Evolutionary conservation across 2,329 filamentous ascomycete species (phyloP).

Genomic region (Rugonectria rugulosa): DNA sequence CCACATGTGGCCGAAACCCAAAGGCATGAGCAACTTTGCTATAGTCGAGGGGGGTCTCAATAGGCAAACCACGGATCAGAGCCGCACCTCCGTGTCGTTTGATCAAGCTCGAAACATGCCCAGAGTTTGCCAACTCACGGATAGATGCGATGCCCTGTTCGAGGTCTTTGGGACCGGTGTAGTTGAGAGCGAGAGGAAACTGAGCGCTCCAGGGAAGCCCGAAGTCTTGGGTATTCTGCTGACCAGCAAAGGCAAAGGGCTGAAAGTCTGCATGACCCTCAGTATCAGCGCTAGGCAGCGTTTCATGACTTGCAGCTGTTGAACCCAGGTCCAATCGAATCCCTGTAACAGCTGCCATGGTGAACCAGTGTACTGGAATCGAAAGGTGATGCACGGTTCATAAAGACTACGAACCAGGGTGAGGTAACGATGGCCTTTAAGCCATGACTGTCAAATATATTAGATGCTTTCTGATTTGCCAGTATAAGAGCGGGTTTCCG

Average conservation of each 20-base stretch:
- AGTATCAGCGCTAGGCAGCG: too few species aligned
- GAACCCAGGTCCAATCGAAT: too few species aligned
- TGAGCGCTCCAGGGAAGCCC: constrained; percentile 31
- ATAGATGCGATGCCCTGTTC: neutral
- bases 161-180: constrained; percentile 16
- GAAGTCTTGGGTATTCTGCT: constrained; percentile 31
- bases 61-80: constrained; percentile 43
- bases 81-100: constrained; percentile 44
- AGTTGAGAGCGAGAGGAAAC: constrained; percentile 35
- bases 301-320: too few species aligned
- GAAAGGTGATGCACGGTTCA: too few species aligned
- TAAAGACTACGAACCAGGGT: too few species aligned
- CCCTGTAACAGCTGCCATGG: too few species aligned
- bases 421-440: too few species aligned
- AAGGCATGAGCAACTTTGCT: constrained; percentile 46
- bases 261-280: too few species aligned
- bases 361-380: too few species aligned
- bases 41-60: constrained; percentile 43
- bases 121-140: constrained; percentile 25
- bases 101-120: constrained; percentile 35
- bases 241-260: constrained; percentile 36
- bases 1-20: constrained; percentile 43
- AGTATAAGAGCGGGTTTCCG: too few species aligned
- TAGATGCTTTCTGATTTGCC: too few species aligned
- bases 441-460: too few species aligned